These are phyloP conservation scores for Neurospora sp. DNA, from an alignment of 2,329 filamentous ascomycete species.

Conservation along the genomic window DNA sequence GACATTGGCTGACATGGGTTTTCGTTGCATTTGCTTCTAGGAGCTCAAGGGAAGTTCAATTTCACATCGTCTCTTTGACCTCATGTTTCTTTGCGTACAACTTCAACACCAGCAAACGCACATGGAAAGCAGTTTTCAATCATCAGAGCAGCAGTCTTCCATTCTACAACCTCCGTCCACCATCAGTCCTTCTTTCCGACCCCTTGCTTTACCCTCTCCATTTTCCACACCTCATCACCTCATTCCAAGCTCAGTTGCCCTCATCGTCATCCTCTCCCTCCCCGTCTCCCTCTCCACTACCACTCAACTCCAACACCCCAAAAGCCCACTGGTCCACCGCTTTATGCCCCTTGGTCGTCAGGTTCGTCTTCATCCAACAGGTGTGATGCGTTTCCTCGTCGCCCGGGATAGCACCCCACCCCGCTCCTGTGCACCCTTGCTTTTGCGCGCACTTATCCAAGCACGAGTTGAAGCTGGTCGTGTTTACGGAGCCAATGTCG, in stretches of 20 bases:
- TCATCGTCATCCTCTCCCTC: not conserved
- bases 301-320: slow-evolving; percentile 23
- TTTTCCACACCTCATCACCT: not conserved
- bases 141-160: not conserved
- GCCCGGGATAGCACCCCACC: slow-evolving; percentile 35
- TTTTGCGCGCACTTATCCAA: slow-evolving; percentile 34
- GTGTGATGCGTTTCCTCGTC: slow-evolving; percentile 29
- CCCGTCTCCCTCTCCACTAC: not conserved
- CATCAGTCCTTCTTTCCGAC: not conserved
- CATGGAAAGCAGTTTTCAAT: not conserved
- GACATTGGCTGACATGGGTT: not conserved
- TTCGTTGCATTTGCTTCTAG: no score
- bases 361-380: slow-evolving; percentile 34
- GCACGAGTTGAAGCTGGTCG: slow-evolving; percentile 32
- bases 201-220: not conserved
- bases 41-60: not conserved
- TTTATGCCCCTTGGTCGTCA: slow-evolving; percentile 21
- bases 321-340: slow-evolving; percentile 33
- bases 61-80: not conserved
- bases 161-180: not conserved
- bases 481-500: slow-evolving; percentile 27
- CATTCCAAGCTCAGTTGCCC: not conserved
- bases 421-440: slow-evolving; percentile 30
- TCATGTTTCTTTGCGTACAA: not conserved
- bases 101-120: not conserved